Evolutionary conservation across 768 basidiomycete genomes (phyloP).

Genomic region (Hydnomerulius pinastri): DNA sequence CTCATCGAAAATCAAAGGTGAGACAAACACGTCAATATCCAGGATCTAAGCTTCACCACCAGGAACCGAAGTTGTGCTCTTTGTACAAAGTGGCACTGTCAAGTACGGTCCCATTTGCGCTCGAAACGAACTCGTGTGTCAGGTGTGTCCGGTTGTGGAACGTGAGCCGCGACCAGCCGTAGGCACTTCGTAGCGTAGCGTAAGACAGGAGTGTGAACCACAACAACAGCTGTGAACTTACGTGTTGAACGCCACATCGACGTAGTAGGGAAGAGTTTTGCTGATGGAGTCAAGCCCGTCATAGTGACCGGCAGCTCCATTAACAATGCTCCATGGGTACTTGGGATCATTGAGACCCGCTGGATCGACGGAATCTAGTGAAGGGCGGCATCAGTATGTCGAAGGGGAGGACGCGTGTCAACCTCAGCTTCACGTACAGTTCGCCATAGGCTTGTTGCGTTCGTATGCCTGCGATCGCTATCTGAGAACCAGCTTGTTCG

Average conservation of each 20-base stretch:
- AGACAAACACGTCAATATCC: too few relatives aligned
- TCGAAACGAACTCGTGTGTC: conserved; percentile 31
- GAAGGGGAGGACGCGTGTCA: not conserved
- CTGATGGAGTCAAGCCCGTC: conserved; percentile 25
- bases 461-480: conserved; percentile 19
- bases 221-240: conserved; percentile 4
- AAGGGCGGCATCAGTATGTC: not conserved
- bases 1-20: too few relatives aligned
- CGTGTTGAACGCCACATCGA: conserved; percentile 10
- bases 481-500: not conserved
- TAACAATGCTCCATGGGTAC: conserved; percentile 30
- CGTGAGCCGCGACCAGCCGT: conserved; percentile 31
- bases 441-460: conserved; percentile 28
- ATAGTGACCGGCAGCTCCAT: conserved; percentile 29
- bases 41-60: not conserved
- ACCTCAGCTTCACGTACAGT: conserved; percentile 18
- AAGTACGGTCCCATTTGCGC: conserved; percentile 28
- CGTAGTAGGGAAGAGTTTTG: not conserved
- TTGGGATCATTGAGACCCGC: conserved; percentile 24
- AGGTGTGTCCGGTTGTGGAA: conserved; percentile 32
- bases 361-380: conserved; percentile 20
- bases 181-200: conserved; percentile 7
- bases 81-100: conserved; percentile 28
- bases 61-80: conserved; percentile 12
- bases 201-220: not conserved